Conservation (phyloP, 2,329 filamentous ascomycete genomes). For the Exophiala lecanii-corni region DNA sequence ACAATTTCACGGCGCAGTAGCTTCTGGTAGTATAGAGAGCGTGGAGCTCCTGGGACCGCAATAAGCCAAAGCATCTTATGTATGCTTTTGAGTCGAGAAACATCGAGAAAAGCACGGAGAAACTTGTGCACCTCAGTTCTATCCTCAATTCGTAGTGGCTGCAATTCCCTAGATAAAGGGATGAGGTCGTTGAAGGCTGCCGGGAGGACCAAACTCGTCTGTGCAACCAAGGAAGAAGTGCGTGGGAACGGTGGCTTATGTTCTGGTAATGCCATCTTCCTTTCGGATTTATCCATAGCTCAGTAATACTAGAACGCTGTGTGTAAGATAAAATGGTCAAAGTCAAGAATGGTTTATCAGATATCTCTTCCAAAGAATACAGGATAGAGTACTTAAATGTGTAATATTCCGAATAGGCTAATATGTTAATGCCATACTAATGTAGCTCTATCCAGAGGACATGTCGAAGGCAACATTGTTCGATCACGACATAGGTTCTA, state of each 20-base stretch:
- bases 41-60: slow-evolving; percentile 26
- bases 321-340: no score
- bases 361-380: no score
- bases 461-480: no score
- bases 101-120: slow-evolving; percentile 1
- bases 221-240: slow-evolving; percentile 3
- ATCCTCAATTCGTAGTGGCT: background rate
- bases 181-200: slow-evolving; percentile 4
- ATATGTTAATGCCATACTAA: no score
- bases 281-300: slow-evolving; percentile 3
- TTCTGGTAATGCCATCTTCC: background rate
- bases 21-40: slow-evolving; percentile 27
- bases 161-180: background rate
- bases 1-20: slow-evolving; percentile 26
- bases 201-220: background rate
- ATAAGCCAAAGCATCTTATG: slow-evolving; percentile 26
- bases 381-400: no score
- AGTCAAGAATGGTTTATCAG: no score
- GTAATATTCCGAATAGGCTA: no score
- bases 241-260: slow-evolving; percentile 1
- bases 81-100: slow-evolving; percentile 3
- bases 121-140: slow-evolving; percentile 1
- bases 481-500: no score
- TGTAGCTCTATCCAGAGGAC: no score
- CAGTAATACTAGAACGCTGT: no score